Evolutionary conservation across 2,329 filamentous ascomycete species (phyloP), one percentile per base, ranked within the genome.

Genomic region (Ophiostoma australiae): DNA sequence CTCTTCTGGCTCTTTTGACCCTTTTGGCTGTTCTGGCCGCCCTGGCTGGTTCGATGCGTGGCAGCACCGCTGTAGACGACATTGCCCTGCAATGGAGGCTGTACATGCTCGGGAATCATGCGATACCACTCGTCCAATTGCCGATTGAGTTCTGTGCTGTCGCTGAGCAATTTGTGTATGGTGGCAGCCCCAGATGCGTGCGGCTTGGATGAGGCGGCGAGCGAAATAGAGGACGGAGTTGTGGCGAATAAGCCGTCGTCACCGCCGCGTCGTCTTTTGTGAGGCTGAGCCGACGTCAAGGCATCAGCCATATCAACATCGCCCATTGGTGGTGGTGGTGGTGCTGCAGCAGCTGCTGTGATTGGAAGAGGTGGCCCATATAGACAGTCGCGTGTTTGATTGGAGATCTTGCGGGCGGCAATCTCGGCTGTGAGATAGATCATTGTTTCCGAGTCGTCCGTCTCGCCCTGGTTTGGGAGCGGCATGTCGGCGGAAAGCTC

Each of bases 51-150:
- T 23, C 52, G 7, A 20, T 17, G 44, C 13, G 13, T 48, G 13
- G 13, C 44, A 4, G 2, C 17, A 48, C 20, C 44, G 44, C 6
- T n/a, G 17, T 48, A 55, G 52, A 23, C 13, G 11, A 37, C 63
- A 11, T 37, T n/a, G 90, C 78, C 77, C 68, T 90, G 88, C 15
- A 85, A 78, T 0, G 75, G 74, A 83, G 90, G 92, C 70, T 78
- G 76, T 8, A 80, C 71, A 39, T 77, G 75, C 67, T 78, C 77
- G 1, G 80, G 80, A 37, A 80, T 81, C 7, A 78, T 78, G 44
- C 73, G 72, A 69, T 81, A 80, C 79, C 79, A 81, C 70, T 78
- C 76, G 61, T 81, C 80, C 2, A 81, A 74, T 67, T 81, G 80
- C 41, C 79, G 77, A 71, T 80, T 78, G 37, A 81, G 78, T 73